phyloP scores from a whole-genome alignment of 2,329 filamentous ascomycete species.

The Harringtonia lauricola region DNA sequence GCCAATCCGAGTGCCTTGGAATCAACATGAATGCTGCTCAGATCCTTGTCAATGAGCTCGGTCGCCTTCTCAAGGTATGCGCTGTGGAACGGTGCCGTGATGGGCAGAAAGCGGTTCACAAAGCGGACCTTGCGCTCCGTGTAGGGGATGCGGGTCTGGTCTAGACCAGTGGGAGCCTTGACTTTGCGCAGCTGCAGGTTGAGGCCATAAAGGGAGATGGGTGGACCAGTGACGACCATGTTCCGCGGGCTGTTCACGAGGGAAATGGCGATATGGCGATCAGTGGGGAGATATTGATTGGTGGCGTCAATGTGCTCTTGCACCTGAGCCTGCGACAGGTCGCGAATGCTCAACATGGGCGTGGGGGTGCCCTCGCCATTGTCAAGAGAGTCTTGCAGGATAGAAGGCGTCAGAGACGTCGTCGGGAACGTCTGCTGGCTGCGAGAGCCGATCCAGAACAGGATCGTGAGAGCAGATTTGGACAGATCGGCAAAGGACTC shows the following conservation, averaged over 20 bases:
- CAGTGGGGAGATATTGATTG: constrained; percentile 87
- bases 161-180: constrained; percentile 92
- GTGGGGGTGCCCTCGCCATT: constrained; percentile 92
- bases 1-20: constrained; percentile 66
- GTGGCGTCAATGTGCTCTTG: constrained; percentile 96
- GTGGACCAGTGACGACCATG: constrained; percentile 91
- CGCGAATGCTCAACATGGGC: constrained; percentile 95
- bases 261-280: constrained; percentile 90
- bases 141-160: constrained; percentile 88
- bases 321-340: constrained; percentile 76
- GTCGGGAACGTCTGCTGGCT: constrained; percentile 96
- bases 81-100: constrained; percentile 97
- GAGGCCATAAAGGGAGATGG: constrained; percentile 90
- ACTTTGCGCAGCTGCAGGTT: constrained; percentile 93
- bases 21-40: constrained; percentile 71
- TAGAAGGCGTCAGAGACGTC: constrained; percentile 83
- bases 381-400: constrained; percentile 86
- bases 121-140: constrained; percentile 96
- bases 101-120: constrained; percentile 91
- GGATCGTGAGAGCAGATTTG: constrained; percentile 72
- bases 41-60: constrained; percentile 72
- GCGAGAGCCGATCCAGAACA: constrained; percentile 97
- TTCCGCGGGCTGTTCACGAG: constrained; percentile 95
- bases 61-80: constrained; percentile 79
- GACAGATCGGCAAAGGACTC: constrained; percentile 77